Evolutionary conservation across 164 flowering plant species (phyloP).

Genomic region (Annona cherimola): DNA sequence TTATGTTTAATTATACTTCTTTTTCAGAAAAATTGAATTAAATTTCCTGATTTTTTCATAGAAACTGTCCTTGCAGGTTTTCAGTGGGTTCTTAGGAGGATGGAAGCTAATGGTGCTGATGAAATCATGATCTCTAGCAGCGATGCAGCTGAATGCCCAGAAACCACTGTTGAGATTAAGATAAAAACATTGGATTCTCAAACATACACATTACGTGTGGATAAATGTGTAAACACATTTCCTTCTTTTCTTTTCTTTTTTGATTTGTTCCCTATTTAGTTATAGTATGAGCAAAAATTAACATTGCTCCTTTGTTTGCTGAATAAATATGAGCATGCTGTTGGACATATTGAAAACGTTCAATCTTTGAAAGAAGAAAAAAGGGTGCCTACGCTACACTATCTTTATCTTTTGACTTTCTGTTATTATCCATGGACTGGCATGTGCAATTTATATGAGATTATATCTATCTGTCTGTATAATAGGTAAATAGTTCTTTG

Average conservation of each 20-base stretch:
- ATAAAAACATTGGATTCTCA: slow-evolving; percentile 88
- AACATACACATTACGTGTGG: slow-evolving; percentile 76
- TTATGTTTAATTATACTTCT: too few species aligned
- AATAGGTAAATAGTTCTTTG: too few species aligned
- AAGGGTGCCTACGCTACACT: too few species aligned
- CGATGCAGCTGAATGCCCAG: slow-evolving; percentile 45
- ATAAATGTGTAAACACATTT: slow-evolving; percentile 55
- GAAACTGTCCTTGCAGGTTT: slow-evolving; percentile 2
- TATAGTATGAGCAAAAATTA: not conserved
- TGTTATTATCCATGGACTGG: too few species aligned
- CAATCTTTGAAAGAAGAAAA: too few species aligned
- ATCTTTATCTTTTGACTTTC: too few species aligned
- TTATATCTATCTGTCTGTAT: too few species aligned
- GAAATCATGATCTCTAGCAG: slow-evolving; percentile 24
- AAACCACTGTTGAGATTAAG: slow-evolving; percentile 75
- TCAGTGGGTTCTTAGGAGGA: slow-evolving; percentile 17
- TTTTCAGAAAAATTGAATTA: too few species aligned
- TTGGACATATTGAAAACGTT: not conserved
- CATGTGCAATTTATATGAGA: too few species aligned
- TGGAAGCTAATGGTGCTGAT: slow-evolving; percentile 50
- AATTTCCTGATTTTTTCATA: not conserved
- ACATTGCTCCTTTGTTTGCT: not conserved
- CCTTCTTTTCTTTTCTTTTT: too few species aligned
- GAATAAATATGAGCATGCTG: not conserved
- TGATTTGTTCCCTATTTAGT: not conserved